Percentiles rank a stretch among this genome's conserved stretches.
Conservation (phyloP, 2,329 filamentous ascomycete species). For the Biscogniauxia mediterranea region DNA sequence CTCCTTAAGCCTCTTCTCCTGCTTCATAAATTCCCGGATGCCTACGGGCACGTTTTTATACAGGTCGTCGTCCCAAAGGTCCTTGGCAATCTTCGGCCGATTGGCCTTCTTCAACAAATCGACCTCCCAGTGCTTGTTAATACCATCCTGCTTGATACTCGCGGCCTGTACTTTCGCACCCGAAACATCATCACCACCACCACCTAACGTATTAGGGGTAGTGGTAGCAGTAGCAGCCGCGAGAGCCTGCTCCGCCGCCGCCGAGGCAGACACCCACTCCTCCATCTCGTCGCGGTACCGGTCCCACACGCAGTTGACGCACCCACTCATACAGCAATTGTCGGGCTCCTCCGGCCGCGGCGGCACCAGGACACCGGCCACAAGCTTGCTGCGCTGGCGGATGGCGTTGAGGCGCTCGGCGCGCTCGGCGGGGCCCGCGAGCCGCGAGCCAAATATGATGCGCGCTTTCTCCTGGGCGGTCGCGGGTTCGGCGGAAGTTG, state of each 20-base stretch:
- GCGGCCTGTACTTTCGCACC: conserved; percentile 22
- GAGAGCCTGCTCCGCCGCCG: conserved; percentile 59
- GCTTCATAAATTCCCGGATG: conserved; percentile 96
- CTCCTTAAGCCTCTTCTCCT: conserved; percentile 84
- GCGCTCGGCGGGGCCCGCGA: conserved; percentile 71
- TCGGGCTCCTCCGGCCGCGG: conserved; percentile 86
- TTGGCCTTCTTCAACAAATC: conserved; percentile 33
- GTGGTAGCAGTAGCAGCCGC: too few species aligned
- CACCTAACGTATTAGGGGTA: too few species aligned
- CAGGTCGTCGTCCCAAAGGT: conserved; percentile 63
- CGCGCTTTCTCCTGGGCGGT: conserved; percentile 55
- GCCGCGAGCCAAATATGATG: conserved; percentile 78
- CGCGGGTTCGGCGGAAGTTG: conserved; percentile 37
- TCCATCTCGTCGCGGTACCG: conserved; percentile 88
- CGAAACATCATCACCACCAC: too few species aligned
- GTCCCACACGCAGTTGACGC: conserved; percentile 97
- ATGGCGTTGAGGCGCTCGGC: conserved; percentile 58
- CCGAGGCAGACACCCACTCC: conserved; percentile 70
- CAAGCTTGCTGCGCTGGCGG: conserved; percentile 55
- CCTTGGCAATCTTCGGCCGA: conserved; percentile 44
- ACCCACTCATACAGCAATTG: conserved; percentile 99
- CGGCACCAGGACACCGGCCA: conserved; percentile 81
- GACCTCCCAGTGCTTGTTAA: conserved; percentile 62
- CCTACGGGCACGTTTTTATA: conserved; percentile 85
- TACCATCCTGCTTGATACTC: conserved; percentile 79